Evolutionary conservation across 257 asterid species (phyloP), one percentile per base, ranked within the genome.

Genomic region (Osmanthus fragrans): DNA sequence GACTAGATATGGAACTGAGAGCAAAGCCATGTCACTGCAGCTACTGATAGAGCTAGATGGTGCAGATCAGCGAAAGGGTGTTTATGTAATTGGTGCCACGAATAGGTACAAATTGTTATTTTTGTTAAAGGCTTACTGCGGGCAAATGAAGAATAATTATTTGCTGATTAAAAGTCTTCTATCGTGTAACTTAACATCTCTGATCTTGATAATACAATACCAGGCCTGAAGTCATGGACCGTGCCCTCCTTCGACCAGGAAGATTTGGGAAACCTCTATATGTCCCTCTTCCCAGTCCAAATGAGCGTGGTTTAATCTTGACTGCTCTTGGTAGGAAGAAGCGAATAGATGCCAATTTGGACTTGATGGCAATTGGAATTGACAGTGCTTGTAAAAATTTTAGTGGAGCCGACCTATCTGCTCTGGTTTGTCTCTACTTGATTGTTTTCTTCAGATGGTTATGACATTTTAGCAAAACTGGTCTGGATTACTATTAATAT

Each of bases 201-300:
- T 71, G 32, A 65, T 71, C 67, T 65, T 81, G 25, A 37, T 70
- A 37, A 77, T 40, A 72, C 60, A 37, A 80, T 78, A 72, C 60
- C 81, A 92, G 97, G 85, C 97, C 97, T 51, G 97, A 94, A 78
- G 90, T 85, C 42, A 92, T 94, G 88, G 97, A 94, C 81, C 87
- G 23, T 13, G 97, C 97, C 42, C n/a, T 92, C 76, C 90, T 92
- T 42, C 90, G 97, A 67, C 96, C 96, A 11, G 97, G 97, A 85
- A 89, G 99, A 81, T 89, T 90, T 39, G 97, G 96, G 73, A 91
- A 84, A 83, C 92, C 84, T 58, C 39, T 94, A 73, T 92, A 88
- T 74, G 97, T 94, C 77, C 92, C 97, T 79, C 92, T 94, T 40
- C 97, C 97, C 49, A 85, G 81, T 85, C 87, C 96, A 56, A 92